These are phyloP conservation scores for Cydonia oblonga DNA, from an alignment of 331 rosid genomes.

Conservation along the genomic window DNA sequence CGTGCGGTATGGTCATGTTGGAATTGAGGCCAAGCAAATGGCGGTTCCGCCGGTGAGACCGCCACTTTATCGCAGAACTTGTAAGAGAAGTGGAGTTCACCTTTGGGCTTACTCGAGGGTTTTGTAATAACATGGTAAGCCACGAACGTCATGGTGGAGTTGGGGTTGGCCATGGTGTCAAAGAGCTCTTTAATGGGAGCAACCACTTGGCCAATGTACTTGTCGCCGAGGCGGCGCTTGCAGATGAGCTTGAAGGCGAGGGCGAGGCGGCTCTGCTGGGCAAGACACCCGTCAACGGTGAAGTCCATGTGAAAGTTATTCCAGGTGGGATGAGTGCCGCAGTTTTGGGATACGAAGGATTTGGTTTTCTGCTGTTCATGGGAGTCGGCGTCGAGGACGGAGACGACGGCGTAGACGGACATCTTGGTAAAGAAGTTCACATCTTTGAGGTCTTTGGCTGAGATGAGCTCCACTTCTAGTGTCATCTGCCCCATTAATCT, in stretches of 20 bases:
- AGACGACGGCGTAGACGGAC: slow-evolving; percentile 58
- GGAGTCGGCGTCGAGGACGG: slow-evolving; percentile 29
- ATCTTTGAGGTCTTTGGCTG: slow-evolving; percentile 54
- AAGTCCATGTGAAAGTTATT: slow-evolving; percentile 32
- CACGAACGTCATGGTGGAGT: slow-evolving; percentile 17
- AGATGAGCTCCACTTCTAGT: slow-evolving; percentile 49
- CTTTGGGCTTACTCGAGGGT: slow-evolving; percentile 36
- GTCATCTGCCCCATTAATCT: slow-evolving; percentile 39
- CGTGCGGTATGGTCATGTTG: background rate
- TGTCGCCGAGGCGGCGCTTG: slow-evolving; percentile 40
- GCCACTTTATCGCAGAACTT: slow-evolving; percentile 16
- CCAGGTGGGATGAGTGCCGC: slow-evolving; percentile 55
- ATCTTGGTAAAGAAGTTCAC: slow-evolving; percentile 55
- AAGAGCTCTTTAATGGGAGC: slow-evolving; percentile 51
- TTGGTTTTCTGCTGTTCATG: slow-evolving; percentile 13
- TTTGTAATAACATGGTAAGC: slow-evolving; percentile 39
- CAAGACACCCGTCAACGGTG: slow-evolving; percentile 25
- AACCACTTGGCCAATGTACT: slow-evolving; percentile 37
- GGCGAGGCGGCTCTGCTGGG: slow-evolving; percentile 32
- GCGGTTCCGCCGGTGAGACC: background rate
- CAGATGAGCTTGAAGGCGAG: slow-evolving; percentile 35
- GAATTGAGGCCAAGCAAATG: no score
- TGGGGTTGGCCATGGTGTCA: slow-evolving; percentile 9
- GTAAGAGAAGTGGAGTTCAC: slow-evolving; percentile 39
- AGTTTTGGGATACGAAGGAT: slow-evolving; percentile 25